Base-by-base conservation (phyloP, 768 basidiomycete genomes). In the Tulasnella sp. region DNA sequence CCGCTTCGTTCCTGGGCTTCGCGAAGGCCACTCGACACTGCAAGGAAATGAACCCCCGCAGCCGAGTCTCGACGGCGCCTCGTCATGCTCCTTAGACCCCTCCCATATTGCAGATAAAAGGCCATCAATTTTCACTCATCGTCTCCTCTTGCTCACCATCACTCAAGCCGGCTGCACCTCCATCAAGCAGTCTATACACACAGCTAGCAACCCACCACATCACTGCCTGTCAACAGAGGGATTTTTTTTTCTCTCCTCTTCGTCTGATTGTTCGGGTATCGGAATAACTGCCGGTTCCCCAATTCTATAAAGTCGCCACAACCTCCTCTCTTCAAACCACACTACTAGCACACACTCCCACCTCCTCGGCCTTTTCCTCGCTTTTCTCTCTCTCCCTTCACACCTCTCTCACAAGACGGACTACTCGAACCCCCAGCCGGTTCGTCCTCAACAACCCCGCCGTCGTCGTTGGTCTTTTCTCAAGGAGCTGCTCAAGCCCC, bases 381-480 rank as follows among this genome's bases (percentile, higher is more conserved):
- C 62, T 68, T 68, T 58, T 12, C 4, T 12, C 31, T 7, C 18
- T 6, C 19, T 36, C 31, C 3, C 31, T n/a, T n/a, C n/a, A n/a
- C n/a, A n/a, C n/a, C n/a, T n/a, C 31, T 52, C 52, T 27, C 31
- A 24, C 62, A 68, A 10, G 12, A 68, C 62, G 62, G 62, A 68
- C 62, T 68, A 68, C 62, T 68, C 62, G 3, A 31, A 68, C 31
- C 62, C 62, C 62, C 62, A 36, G 27, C 62, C 62, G 36, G 34
- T 68, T 34, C 27, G 27, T 19, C 62, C 62, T 36, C 62, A 68
- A 36, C 27, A 27, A 27, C 62, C 31, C 27, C 62, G 62, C 36
- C 62, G 62, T 68, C 62, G 62, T 34, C 62, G 62, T 68, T 68
- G 62, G 62, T 68, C 62, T 14, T 68, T 68, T 34, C 34, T 68